Evolutionary conservation across 2,329 filamentous ascomycete species (phyloP).

Genomic region (Bipolaris gigantea): DNA sequence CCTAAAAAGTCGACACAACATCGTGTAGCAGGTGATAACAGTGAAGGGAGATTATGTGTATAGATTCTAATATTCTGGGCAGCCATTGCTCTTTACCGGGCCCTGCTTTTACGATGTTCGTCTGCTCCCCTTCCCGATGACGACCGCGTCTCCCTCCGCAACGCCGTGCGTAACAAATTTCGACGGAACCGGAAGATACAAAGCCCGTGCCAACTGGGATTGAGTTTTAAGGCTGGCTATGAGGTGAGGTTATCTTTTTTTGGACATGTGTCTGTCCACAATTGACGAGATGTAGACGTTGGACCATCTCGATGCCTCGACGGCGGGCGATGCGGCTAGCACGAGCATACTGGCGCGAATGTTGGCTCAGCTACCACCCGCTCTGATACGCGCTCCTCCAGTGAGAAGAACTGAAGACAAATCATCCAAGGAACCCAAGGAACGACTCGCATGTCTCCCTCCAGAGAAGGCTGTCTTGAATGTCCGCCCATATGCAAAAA

Average conservation of each 20-base stretch:
- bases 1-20: constrained; percentile 54
- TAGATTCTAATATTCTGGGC: neutral
- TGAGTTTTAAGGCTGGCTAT: constrained; percentile 69
- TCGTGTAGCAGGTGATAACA: constrained; percentile 53
- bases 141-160: constrained; percentile 55
- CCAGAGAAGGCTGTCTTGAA: constrained; percentile 50
- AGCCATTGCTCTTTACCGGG: constrained; percentile 73
- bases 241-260: constrained; percentile 48
- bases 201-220: constrained; percentile 62
- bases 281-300: constrained; percentile 39
- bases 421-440: constrained; percentile 16
- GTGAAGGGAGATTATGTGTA: neutral
- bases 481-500: constrained; percentile 52
- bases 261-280: neutral
- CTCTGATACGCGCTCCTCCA: constrained; percentile 27
- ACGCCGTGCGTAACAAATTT: constrained; percentile 66
- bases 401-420: constrained; percentile 3
- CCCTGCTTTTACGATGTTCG: constrained; percentile 63
- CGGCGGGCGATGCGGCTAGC: constrained; percentile 35
- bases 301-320: constrained; percentile 49
- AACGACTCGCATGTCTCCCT: constrained; percentile 42
- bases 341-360: constrained; percentile 24
- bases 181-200: constrained; percentile 60
- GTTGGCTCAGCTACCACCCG: constrained; percentile 48
- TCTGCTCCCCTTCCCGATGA: constrained; percentile 58